Percentiles rank a stretch among this genome's conserved stretches.
These are phyloP conservation scores for Angomonas deanei DNA, from an alignment of 208 protist genomes.

Conservation along the genomic window DNA sequence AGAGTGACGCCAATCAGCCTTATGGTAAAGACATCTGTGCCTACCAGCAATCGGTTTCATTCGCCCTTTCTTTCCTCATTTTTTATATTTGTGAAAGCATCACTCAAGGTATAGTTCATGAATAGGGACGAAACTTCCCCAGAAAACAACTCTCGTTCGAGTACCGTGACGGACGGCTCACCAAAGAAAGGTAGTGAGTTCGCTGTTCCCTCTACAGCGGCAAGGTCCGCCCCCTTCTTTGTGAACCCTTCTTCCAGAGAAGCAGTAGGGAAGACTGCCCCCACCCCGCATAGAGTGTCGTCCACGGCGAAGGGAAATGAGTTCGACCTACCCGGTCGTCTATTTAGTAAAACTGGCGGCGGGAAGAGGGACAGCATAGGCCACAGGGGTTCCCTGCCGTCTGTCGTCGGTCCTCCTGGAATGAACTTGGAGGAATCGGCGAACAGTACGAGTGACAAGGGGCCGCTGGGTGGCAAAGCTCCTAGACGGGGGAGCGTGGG, in stretches of 20 bases:
- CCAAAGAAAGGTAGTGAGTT: background rate
- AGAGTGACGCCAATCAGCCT: no score
- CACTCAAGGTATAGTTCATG: background rate
- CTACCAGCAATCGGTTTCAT: no score
- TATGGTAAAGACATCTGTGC: no score
- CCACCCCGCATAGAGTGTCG: background rate
- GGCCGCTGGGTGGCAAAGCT: no score
- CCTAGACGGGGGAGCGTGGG: background rate
- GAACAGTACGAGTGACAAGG: no score
- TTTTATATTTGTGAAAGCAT: no score
- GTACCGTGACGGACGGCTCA: no score
- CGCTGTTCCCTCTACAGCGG: background rate
- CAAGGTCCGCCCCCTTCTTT: background rate
- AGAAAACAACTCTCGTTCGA: no score
- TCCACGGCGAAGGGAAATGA: background rate
- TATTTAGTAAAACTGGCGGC: conserved; percentile 9
- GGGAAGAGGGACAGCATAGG: background rate
- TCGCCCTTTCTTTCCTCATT: no score
- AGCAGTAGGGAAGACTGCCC: no score
- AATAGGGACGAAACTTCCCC: background rate
- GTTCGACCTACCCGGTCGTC: conserved; percentile 12
- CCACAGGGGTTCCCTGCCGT: conserved; percentile 7
- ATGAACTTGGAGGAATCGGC: no score
- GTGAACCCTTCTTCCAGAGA: background rate
- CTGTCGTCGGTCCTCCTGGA: background rate